Conservation (phyloP, 1,284 basidiomycete species). For the Apiotrichum porosum region DNA sequence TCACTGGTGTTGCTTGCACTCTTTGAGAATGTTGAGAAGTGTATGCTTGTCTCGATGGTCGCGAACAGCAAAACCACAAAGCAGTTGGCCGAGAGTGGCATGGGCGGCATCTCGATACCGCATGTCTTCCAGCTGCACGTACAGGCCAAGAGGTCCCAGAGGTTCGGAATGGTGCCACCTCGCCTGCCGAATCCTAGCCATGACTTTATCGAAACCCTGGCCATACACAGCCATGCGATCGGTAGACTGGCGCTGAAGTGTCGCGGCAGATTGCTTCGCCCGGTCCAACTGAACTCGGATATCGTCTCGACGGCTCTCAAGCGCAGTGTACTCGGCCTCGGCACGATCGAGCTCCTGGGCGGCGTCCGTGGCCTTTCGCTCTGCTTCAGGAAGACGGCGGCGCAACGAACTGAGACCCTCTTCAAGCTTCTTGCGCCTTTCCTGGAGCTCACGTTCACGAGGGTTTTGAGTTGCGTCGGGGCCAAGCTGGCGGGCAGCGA, state of each 20-base stretch:
- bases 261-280: background rate
- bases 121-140: constrained; percentile 67
- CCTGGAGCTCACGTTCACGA: constrained; percentile 18
- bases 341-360: background rate
- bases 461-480: too few relatives aligned
- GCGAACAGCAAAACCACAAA: constrained; percentile 75
- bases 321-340: background rate
- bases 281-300: background rate
- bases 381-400: background rate
- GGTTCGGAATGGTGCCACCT: constrained; percentile 67
- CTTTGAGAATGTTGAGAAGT: constrained; percentile 61
- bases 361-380: background rate
- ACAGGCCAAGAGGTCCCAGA: constrained; percentile 77
- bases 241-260: constrained; percentile 9
- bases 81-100: constrained; percentile 57
- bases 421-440: constrained; percentile 46
- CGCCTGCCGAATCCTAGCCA: constrained; percentile 59
- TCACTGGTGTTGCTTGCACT: constrained; percentile 20
- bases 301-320: background rate
- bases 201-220: constrained; percentile 23
- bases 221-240: constrained; percentile 57
- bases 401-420: constrained; percentile 51
- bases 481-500: constrained; percentile 4
- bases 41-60: constrained; percentile 61
- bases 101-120: constrained; percentile 67